phyloP scores from a whole-genome alignment of 2,329 filamentous ascomycete genomes.

The Penicillium sp. region DNA sequence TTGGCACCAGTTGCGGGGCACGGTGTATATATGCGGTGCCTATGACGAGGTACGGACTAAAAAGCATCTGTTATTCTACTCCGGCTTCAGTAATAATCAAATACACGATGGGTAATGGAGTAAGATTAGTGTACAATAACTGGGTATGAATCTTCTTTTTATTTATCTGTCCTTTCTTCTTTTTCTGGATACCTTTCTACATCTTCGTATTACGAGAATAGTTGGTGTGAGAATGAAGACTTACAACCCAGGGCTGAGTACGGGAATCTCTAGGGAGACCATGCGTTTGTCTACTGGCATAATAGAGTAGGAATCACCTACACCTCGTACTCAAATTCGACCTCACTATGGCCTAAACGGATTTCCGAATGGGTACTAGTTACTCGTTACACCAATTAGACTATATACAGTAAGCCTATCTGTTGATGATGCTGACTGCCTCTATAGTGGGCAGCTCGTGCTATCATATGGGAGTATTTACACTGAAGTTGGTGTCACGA shows the following conservation, averaged over 20 bases:
- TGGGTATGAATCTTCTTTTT: not conserved
- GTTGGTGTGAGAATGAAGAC: not conserved
- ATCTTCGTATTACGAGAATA: not conserved
- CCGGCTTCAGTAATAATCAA: not conserved
- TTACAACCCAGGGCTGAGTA: not conserved
- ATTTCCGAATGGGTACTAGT: not conserved
- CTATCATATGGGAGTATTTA: not conserved
- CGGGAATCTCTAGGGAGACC: not conserved
- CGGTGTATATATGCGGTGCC: not conserved
- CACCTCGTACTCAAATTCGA: not conserved
- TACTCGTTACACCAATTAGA: not conserved
- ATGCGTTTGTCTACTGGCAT: not conserved
- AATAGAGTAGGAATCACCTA: not conserved
- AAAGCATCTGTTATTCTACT: not conserved
- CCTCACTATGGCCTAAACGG: not conserved
- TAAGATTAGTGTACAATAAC: not conserved
- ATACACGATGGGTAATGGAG: not conserved
- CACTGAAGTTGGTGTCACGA: not conserved
- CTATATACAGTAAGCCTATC: not conserved
- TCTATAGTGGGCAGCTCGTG: not conserved
- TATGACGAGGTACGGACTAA: not conserved
- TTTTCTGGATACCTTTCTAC: not conserved
- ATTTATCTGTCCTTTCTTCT: not conserved
- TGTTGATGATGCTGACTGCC: not conserved
- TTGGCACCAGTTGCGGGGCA: not conserved